Evolutionary conservation across 768 basidiomycete species (phyloP), one percentile per base, ranked within the genome.

Genomic region (Kwoniella botswanensis): DNA sequence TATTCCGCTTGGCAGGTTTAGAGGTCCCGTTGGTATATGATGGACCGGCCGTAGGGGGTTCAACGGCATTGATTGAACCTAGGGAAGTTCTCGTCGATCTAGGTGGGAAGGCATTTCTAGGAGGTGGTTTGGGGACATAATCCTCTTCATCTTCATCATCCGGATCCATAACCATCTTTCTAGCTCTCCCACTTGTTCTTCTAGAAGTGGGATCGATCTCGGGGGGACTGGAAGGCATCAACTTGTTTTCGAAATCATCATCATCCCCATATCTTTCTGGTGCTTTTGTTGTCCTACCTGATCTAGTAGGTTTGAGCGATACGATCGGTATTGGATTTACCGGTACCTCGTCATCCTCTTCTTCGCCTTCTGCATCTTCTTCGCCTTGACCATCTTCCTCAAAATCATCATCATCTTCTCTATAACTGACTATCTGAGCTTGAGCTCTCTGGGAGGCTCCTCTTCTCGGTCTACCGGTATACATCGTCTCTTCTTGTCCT

Each of bases 61-160:
- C 57, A 21, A 21, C 26, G 24, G 63, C 50, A n/a, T 22, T 67
- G 11, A n/a, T 42, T 9, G 73, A 67, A 53, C 68, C 63, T 17
- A 67, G 35, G 24, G 68, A 67, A 17, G 54, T 41, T 44, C 71
- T 46, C 0, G 74, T 68, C n/a, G 43, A 18, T 58, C 78, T 46
- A 4, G 74, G 22, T 10, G 79, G 79, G 64, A 80, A 78, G 15
- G 73, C 35, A 12, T 73, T 74, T 53, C 79, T 41, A 17, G 69
- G 70, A 4, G 75, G 68, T 4, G 63, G 62, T 15, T 24, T 29
- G 17, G 26, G 50, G 0, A 24, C 17, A 26, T 53, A 43, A 35
- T 65, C 68, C 24, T 70, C 63, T 29, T 69, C 72, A 29, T 70
- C 68, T 43, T 73, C 60, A 15, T 65, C 52, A 35, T 70, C 68